A percentile compares a stretch with the other conserved stretches of the same genome.
These are phyloP conservation scores for Boletus vermiculosoides DNA, from an alignment of 768 basidiomycete species.

Conservation along the genomic window DNA sequence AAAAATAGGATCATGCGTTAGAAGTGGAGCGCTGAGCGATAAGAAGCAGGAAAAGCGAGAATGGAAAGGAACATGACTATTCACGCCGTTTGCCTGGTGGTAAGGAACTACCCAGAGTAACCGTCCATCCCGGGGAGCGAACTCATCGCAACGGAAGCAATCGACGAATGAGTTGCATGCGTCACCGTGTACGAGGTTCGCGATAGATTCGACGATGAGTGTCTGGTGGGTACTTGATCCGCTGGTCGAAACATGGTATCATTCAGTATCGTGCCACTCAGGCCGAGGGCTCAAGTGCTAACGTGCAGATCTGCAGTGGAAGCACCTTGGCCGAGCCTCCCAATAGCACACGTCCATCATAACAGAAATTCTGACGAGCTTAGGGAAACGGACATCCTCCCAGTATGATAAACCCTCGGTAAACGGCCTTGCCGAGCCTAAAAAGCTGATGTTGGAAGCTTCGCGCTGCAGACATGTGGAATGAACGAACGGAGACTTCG, in stretches of 20 bases:
- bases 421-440: not conserved
- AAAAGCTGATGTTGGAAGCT: not conserved
- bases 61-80: not conserved
- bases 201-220: not conserved
- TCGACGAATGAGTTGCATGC: not conserved
- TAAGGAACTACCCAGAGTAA: not conserved
- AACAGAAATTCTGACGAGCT: not conserved
- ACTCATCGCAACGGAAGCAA: not conserved
- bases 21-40: not conserved
- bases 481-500: not conserved
- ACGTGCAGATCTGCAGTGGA: slow-evolving; percentile 2
- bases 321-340: slow-evolving; percentile 1
- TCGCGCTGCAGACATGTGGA: not conserved
- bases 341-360: not conserved
- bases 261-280: not conserved
- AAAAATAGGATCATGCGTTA: not conserved
- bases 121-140: not conserved
- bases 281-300: not conserved
- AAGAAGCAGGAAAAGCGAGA: not conserved
- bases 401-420: not conserved
- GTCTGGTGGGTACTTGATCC: not conserved
- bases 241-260: not conserved
- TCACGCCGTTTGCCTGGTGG: not conserved
- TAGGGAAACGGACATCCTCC: not conserved
- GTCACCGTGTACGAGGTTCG: not conserved